Conservation (phyloP, 257 asterid species). For the Primulina huaijiensis region DNA sequence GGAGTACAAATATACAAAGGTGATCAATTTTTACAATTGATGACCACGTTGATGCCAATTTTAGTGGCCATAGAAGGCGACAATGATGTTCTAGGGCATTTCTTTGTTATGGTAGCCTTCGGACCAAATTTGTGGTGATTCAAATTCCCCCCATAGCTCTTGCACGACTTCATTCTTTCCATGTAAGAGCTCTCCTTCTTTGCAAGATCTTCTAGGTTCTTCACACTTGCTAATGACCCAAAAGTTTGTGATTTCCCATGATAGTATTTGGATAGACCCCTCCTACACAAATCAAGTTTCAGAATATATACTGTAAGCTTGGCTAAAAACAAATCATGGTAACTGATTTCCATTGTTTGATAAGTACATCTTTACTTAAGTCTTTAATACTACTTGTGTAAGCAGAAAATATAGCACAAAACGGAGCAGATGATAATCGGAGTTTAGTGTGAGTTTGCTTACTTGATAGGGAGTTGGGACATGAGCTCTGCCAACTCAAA, state of each 20-base stretch:
- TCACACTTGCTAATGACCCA: conserved; percentile 42
- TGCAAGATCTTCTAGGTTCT: conserved; percentile 54
- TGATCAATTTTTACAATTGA: not conserved
- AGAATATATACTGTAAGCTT: not conserved
- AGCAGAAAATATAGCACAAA: too few species aligned
- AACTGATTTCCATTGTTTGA: too few species aligned
- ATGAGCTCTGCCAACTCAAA: conserved; percentile 45
- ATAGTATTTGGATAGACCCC: conserved; percentile 58
- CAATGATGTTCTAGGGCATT: conserved; percentile 25
- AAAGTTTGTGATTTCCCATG: conserved; percentile 56
- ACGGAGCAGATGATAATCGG: too few species aligned
- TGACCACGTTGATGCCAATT: not conserved
- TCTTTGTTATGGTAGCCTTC: conserved; percentile 53
- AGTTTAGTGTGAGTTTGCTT: conserved; percentile 10
- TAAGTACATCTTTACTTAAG: too few species aligned
- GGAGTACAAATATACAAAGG: too few species aligned
- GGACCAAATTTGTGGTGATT: conserved; percentile 43
- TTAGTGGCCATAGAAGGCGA: not conserved
- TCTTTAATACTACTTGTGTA: too few species aligned
- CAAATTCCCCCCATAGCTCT: conserved; percentile 44
- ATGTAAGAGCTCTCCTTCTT: conserved; percentile 40
- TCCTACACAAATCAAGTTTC: conserved; percentile 36
- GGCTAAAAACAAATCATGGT: too few species aligned
- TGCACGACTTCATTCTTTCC: conserved; percentile 48
- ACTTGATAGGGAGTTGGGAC: conserved; percentile 66